phyloP scores from a whole-genome alignment of 441 rosid genomes.

The Brassica hybrid region DNA sequence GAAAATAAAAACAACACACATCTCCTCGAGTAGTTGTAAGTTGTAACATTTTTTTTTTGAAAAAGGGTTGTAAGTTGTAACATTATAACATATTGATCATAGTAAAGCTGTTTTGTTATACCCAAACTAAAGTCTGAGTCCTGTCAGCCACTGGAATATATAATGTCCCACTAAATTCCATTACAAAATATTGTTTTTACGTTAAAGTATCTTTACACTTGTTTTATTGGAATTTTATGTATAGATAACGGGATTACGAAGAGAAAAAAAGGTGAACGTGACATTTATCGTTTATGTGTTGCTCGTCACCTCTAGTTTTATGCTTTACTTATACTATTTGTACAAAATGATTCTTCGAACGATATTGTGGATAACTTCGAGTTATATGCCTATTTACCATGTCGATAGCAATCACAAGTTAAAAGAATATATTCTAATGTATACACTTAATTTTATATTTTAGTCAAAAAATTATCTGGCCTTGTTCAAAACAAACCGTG shows the following conservation, averaged over 20 bases:
- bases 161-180: slow-evolving; percentile 15
- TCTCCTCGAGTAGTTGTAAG: neutral
- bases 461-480: neutral
- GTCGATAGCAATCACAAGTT: neutral
- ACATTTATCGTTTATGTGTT: slow-evolving; percentile 14
- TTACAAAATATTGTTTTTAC: slow-evolving; percentile 18
- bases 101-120: neutral
- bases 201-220: slow-evolving; percentile 22
- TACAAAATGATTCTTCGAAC: slow-evolving; percentile 12
- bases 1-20: neutral
- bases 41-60: too few relatives aligned
- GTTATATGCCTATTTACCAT: neutral
- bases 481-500: neutral
- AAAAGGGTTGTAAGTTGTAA: neutral
- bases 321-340: slow-evolving; percentile 21
- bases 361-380: slow-evolving; percentile 17
- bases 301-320: slow-evolving; percentile 19
- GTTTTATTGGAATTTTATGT: slow-evolving; percentile 12
- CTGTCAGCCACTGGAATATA: neutral
- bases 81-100: neutral
- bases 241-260: slow-evolving; percentile 19
- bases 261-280: slow-evolving; percentile 20
- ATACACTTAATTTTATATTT: neutral
- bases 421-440: neutral
- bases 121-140: neutral